phyloP scores from a whole-genome alignment of 2,329 filamentous ascomycete species.

The Thermochaetoides dissita region DNA sequence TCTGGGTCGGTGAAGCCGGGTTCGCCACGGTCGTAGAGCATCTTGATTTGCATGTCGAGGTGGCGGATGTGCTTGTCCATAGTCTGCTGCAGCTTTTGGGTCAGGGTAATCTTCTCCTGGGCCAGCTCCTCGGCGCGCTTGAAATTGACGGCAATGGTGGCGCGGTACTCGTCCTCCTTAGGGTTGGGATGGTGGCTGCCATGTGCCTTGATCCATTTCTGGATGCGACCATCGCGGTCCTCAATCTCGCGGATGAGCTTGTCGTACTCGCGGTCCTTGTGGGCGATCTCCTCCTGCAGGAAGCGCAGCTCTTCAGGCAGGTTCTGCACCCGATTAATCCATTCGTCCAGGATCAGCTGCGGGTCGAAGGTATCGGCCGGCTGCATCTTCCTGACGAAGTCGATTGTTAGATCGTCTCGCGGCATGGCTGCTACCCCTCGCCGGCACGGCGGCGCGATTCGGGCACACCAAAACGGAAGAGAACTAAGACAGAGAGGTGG shows the following conservation, averaged over 20 bases:
- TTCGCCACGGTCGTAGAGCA: constrained; percentile 46
- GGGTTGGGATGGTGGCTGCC: constrained; percentile 61
- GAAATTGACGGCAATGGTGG: constrained; percentile 54
- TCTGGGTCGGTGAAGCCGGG: constrained; percentile 48
- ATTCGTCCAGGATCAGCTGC: constrained; percentile 63
- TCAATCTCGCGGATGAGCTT: constrained; percentile 56
- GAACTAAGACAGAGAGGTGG: too few species aligned
- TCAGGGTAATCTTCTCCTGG: constrained; percentile 59
- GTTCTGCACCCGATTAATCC: constrained; percentile 61
- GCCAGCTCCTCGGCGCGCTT: constrained; percentile 56
- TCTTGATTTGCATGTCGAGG: constrained; percentile 50
- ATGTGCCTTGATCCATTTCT: constrained; percentile 68
- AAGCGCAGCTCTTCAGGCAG: constrained; percentile 71
- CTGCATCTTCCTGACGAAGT: constrained; percentile 54
- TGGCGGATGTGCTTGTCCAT: constrained; percentile 50
- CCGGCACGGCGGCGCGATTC: constrained; percentile 1
- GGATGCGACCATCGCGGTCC: constrained; percentile 59
- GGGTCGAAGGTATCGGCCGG: constrained; percentile 46
- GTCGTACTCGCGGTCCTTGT: constrained; percentile 61
- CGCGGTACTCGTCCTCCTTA: constrained; percentile 56
- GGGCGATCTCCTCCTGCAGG: constrained; percentile 68
- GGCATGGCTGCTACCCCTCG: constrained; percentile 49
- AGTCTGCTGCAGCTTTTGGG: constrained; percentile 46
- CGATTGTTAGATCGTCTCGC: constrained; percentile 60
- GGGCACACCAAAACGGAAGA: too few species aligned